Base-by-base conservation (phyloP, 2,329 filamentous ascomycete genomes). In the Alternaria triticimaculans region DNA sequence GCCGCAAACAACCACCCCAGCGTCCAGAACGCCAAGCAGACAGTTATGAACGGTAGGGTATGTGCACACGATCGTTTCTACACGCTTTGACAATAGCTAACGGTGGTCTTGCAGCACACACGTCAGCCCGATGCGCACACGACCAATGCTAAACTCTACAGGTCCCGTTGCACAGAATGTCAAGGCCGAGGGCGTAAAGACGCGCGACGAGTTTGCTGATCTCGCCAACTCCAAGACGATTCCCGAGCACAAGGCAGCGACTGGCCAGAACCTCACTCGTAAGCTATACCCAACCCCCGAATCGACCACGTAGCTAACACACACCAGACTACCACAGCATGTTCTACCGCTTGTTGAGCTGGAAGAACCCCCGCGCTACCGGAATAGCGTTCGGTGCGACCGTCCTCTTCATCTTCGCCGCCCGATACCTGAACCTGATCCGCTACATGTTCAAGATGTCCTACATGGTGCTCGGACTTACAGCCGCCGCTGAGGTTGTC, bases 261-360 rank as follows among this genome's bases (percentile, higher is more conserved):
- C 86, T 69, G 87, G 87, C 68, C 88, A 90, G 77, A 84, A 87
- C 67, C 80, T 90, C 78, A 90, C 88, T 59, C 87, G 85, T 87
- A 83, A 61, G 85, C 78, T 64, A 41, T 54, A 23, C 28, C 25
- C 21, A 26, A 23, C 33, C 33, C 18, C 10, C 45, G 1, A 21
- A 4, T 45, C 37, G 9, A 33, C 30, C 6, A 15, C 18, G 20
- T 23, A 21, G 61, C 74, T 77, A 53, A 77, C 58, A 44, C 25
- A n/a, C 7, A 33, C 12, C 58, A 87, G 85, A 88, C 80, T 90
- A 90, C 80, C 88, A 90, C 79, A 89, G 87, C 71, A 82, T 89
- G 81, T 86, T 90, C 80, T 90, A 90, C 80, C 87, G 86, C 71
- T 83, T 90, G 51, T 77, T 90, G 72, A 89, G 87, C 82, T 90